Evolutionary conservation across 345 rosid genomes (phyloP).

Genomic region (Linum usitatissimum): DNA sequence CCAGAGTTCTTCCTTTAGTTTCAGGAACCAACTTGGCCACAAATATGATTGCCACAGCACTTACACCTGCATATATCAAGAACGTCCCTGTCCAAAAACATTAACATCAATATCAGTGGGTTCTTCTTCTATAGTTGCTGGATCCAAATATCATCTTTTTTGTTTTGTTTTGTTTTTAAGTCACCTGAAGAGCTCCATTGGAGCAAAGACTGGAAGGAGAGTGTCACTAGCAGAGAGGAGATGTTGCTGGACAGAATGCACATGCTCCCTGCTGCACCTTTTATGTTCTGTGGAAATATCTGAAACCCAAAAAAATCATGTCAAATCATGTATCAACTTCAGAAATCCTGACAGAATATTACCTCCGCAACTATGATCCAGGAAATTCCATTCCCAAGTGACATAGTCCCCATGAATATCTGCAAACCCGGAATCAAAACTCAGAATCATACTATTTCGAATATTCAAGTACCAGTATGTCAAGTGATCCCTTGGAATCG

Average conservation of each 20-base stretch:
- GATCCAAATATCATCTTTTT: neutral
- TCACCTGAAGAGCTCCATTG: neutral
- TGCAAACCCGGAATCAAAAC: neutral
- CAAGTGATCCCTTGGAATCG: neutral
- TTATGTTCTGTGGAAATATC: neutral
- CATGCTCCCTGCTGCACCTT: neutral
- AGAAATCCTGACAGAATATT: neutral
- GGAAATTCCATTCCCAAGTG: neutral
- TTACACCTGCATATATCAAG: neutral
- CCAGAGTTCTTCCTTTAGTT: slow-evolving; percentile 4
- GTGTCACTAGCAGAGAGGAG: neutral
- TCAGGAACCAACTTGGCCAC: slow-evolving; percentile 4
- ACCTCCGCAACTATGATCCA: slow-evolving; percentile 3
- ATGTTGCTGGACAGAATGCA: neutral
- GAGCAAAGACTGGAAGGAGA: neutral
- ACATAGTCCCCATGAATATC: neutral
- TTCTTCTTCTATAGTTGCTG: neutral
- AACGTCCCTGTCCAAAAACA: neutral
- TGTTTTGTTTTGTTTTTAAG: neutral
- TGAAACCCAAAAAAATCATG: neutral
- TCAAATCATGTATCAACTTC: too few relatives aligned
- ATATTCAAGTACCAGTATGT: neutral
- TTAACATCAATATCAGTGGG: neutral
- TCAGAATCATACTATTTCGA: neutral
- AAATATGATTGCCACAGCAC: neutral